Percentiles rank a stretch among this genome's conserved stretches.
phyloP scores from a whole-genome alignment of 1,284 basidiomycete species.

The Gymnopus androsaceus region DNA sequence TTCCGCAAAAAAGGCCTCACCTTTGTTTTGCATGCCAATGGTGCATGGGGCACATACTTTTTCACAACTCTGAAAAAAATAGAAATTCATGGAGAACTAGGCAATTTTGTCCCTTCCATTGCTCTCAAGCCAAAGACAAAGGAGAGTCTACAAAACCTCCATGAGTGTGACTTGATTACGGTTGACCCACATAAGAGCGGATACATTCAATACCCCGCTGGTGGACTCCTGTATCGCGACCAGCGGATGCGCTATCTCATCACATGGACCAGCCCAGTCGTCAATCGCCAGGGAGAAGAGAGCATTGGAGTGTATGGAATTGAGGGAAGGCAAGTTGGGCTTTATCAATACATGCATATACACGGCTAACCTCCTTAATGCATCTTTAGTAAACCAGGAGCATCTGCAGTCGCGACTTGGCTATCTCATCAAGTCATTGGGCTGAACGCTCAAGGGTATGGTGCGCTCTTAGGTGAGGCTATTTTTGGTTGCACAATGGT shows the following conservation, averaged over 20 bases:
- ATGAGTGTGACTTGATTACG: conserved; percentile 41
- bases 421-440: conserved; percentile 41
- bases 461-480: conserved; percentile 41
- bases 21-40: conserved; percentile 47
- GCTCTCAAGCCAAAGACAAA: conserved; percentile 27
- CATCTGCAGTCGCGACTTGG: conserved; percentile 38
- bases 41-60: conserved; percentile 51
- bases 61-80: conserved; percentile 25
- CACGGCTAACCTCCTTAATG: not conserved
- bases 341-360: not conserved
- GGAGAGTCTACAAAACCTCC: conserved; percentile 28
- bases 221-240: conserved; percentile 44
- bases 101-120: conserved; percentile 27
- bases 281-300: conserved; percentile 31
- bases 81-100: not conserved
- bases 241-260: conserved; percentile 40
- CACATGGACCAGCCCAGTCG: conserved; percentile 43
- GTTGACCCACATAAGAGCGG: conserved; percentile 51
- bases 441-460: conserved; percentile 38
- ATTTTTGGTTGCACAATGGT: conserved; percentile 38
- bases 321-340: conserved; percentile 41
- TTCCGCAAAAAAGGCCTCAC: conserved; percentile 36
- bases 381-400: conserved; percentile 44
- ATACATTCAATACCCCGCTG: conserved; percentile 48
- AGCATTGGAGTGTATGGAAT: conserved; percentile 46